Percentiles rank a stretch among this genome's conserved stretches.
Conservation (phyloP, 139 green algal genomes). For the Picochlorum sp. region DNA sequence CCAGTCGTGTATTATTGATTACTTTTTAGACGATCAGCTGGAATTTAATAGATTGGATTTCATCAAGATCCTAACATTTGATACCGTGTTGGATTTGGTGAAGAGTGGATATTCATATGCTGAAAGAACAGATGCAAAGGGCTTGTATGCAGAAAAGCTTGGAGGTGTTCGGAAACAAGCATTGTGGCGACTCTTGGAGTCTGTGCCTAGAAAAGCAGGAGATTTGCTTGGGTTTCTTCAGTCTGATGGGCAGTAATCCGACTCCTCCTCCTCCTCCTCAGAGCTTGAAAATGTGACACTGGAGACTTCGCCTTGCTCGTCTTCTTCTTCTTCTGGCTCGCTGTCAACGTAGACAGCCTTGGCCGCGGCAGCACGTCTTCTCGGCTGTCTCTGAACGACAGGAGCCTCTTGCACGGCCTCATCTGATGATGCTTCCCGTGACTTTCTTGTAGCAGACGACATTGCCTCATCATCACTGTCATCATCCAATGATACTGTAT, state of each 20-base stretch:
- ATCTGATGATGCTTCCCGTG: background rate
- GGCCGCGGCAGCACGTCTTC: background rate
- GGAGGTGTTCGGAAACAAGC: conserved; percentile 14
- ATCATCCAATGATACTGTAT: background rate
- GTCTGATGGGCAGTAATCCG: conserved; percentile 25
- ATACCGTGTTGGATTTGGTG: conserved; percentile 30
- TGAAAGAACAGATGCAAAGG: conserved; percentile 24
- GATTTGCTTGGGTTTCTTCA: conserved; percentile 7
- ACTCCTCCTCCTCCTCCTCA: conserved; percentile 21
- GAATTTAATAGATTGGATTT: conserved; percentile 37
- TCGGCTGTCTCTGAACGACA: background rate
- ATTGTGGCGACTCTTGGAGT: conserved; percentile 4
- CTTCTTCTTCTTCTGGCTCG: conserved; percentile 16
- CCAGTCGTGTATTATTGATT: conserved; percentile 37
- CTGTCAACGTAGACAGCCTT: conserved; percentile 17
- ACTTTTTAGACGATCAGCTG: conserved; percentile 41
- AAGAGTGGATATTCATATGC: conserved; percentile 28
- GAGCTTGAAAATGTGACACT: background rate
- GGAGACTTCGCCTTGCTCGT: background rate
- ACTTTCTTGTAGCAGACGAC: background rate
- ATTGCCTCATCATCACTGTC: conserved; percentile 9
- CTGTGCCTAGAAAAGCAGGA: background rate
- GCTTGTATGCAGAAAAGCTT: conserved; percentile 19
- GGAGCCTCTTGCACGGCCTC: background rate
- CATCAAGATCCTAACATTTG: conserved; percentile 28